These are phyloP conservation scores for Boletus speciosus DNA, from an alignment of 768 basidiomycete species.

Conservation along the genomic window DNA sequence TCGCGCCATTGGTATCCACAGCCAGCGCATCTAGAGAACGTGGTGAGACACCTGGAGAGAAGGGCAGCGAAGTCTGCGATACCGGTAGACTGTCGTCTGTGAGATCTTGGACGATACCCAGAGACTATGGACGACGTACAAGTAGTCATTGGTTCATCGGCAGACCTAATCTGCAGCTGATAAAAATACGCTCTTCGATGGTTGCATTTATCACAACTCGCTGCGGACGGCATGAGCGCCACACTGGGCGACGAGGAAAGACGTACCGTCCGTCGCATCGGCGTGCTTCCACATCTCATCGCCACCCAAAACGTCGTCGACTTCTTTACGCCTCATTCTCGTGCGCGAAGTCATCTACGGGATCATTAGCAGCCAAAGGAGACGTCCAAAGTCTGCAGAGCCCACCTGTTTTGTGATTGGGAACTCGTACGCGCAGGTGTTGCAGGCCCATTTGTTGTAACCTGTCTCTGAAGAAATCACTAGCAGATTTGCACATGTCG, in stretches of 20 bases:
- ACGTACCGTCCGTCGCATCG: conserved; percentile 74
- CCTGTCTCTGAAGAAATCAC: conserved; percentile 74
- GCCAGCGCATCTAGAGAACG: conserved; percentile 47
- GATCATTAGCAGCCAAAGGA: neutral
- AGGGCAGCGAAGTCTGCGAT: neutral
- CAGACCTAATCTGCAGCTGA: conserved; percentile 93
- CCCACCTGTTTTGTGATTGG: conserved; percentile 24
- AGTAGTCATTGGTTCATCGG: conserved; percentile 84
- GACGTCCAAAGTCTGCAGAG: too few relatives aligned
- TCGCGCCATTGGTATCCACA: conserved; percentile 72
- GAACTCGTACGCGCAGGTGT: conserved; percentile 94
- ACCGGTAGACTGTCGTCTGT: conserved; percentile 57
- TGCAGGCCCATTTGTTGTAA: conserved; percentile 91
- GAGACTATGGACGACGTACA: conserved; percentile 16
- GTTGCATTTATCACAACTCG: conserved; percentile 76
- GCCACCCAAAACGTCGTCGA: conserved; percentile 94
- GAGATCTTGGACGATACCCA: neutral
- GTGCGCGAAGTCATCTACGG: conserved; percentile 87
- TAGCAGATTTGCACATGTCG: conserved; percentile 87
- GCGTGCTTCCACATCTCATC: conserved; percentile 94
- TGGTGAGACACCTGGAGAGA: neutral
- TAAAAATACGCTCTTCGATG: conserved; percentile 86
- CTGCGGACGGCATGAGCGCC: conserved; percentile 27
- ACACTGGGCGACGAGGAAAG: neutral
- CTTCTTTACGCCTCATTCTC: conserved; percentile 79